Percentiles rank a stretch among this genome's conserved stretches.
These are phyloP conservation scores for Biscogniauxia marginata DNA, from an alignment of 2,329 filamentous ascomycete genomes.

Conservation along the genomic window DNA sequence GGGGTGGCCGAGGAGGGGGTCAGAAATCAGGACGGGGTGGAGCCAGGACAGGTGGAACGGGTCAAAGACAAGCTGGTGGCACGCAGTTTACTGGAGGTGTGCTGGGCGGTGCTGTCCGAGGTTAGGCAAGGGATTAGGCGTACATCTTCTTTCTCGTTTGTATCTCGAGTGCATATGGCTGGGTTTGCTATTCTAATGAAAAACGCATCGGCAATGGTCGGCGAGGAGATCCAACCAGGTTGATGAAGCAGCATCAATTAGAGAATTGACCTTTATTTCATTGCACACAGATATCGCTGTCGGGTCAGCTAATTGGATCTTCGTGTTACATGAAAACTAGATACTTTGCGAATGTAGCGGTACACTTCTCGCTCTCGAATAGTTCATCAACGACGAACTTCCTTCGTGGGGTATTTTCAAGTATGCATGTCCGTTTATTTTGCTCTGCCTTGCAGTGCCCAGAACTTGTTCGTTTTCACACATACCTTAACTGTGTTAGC, in stretches of 20 bases:
- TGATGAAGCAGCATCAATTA: constrained; percentile 21
- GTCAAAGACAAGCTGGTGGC: constrained; percentile 67
- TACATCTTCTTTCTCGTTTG: constrained; percentile 26
- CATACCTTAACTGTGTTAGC: no score
- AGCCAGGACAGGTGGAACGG: constrained; percentile 54
- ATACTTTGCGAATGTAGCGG: no score
- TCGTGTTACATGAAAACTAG: no score
- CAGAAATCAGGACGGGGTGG: constrained; percentile 46
- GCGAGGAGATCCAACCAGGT: constrained; percentile 17
- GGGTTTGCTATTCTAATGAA: constrained; percentile 22
- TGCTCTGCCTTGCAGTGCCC: no score
- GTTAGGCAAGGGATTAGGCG: constrained; percentile 38
- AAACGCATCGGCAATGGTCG: constrained; percentile 23
- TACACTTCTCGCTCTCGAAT: no score
- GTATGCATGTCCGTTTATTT: no score
- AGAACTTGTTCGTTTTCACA: no score
- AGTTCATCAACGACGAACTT: no score
- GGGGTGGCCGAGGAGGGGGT: constrained; percentile 56
- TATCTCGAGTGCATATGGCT: constrained; percentile 29
- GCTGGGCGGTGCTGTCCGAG: constrained; percentile 66
- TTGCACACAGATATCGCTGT: not conserved
- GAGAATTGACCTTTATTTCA: constrained; percentile 22
- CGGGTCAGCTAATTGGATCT: not conserved
- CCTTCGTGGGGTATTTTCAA: no score
- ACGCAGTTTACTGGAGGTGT: constrained; percentile 82